Evolutionary conservation across 179 eudicot genomes (phyloP).

Genomic region (Spergularia azorica): DNA sequence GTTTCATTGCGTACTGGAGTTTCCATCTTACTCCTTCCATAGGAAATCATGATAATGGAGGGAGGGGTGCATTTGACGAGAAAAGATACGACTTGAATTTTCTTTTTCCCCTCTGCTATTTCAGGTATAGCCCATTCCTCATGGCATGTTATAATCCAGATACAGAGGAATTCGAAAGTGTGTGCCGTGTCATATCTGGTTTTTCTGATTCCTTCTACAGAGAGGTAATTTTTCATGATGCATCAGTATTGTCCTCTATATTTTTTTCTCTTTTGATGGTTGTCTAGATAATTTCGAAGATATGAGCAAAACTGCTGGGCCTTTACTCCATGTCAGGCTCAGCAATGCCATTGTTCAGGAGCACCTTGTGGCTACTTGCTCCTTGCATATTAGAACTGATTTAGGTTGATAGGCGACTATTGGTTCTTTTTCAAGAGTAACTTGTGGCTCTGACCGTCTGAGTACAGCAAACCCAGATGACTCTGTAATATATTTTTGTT

Average conservation of each 20-base stretch:
- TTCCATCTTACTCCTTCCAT: not conserved
- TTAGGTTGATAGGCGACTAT: too few species aligned
- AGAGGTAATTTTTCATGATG: constrained; percentile 50
- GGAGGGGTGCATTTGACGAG: not conserved
- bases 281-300: not conserved
- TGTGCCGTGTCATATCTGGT: constrained; percentile 98
- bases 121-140: constrained; percentile 96
- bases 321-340: too few species aligned
- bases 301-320: not conserved
- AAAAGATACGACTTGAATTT: not conserved
- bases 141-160: constrained; percentile 98
- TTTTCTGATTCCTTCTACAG: constrained; percentile 86
- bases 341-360: too few species aligned
- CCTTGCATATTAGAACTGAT: too few species aligned
- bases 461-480: too few species aligned
- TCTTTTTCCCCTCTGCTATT: constrained; percentile 11
- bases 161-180: constrained; percentile 89
- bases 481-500: too few species aligned
- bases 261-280: not conserved
- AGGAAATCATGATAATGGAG: not conserved
- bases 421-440: too few species aligned
- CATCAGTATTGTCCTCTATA: not conserved
- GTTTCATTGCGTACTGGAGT: not conserved
- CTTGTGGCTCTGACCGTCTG: too few species aligned
- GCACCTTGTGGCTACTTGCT: too few species aligned